phyloP scores from a whole-genome alignment of 2,329 filamentous ascomycete species.

The Fusarium nurragi region DNA sequence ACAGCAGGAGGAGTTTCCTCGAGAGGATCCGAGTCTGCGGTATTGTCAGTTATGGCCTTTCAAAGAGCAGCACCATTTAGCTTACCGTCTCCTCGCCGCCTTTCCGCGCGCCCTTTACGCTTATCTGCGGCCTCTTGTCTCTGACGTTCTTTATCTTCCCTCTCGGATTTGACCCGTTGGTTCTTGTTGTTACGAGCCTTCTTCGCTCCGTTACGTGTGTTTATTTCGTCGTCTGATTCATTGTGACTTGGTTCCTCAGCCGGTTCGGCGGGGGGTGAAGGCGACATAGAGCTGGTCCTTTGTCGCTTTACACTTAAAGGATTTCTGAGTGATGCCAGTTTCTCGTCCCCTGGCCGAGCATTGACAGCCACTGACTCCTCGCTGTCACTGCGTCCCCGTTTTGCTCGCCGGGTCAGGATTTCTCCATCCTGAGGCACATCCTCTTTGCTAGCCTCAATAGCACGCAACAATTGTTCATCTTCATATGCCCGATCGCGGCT shows the following conservation, averaged over 20 bases:
- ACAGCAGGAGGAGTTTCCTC: conserved; percentile 70
- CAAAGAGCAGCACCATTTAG: background rate
- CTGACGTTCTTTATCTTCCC: conserved; percentile 78
- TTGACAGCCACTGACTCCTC: conserved; percentile 78
- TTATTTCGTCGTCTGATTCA: conserved; percentile 77
- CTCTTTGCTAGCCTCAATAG: conserved; percentile 94
- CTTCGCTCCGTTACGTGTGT: conserved; percentile 62
- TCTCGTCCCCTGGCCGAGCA: conserved; percentile 31
- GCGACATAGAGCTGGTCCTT: conserved; percentile 80
- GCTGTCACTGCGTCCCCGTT: conserved; percentile 88
- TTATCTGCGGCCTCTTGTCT: conserved; percentile 79
- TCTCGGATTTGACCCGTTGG: conserved; percentile 70
- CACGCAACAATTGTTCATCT: conserved; percentile 86
- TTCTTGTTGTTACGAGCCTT: conserved; percentile 69
- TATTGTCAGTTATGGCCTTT: conserved; percentile 21
- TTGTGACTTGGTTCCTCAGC: conserved; percentile 62
- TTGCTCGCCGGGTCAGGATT: conserved; percentile 71
- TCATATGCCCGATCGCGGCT: conserved; percentile 95
- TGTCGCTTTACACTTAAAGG: conserved; percentile 80
- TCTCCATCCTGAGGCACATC: conserved; percentile 68
- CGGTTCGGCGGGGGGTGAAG: conserved; percentile 61
- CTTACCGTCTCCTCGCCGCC: conserved; percentile 82
- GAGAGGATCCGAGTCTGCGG: conserved; percentile 74
- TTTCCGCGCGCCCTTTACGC: conserved; percentile 82
- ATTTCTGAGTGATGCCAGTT: conserved; percentile 62